Conservation (phyloP, 768 basidiomycete species). For the Tylopilus sp. region DNA sequence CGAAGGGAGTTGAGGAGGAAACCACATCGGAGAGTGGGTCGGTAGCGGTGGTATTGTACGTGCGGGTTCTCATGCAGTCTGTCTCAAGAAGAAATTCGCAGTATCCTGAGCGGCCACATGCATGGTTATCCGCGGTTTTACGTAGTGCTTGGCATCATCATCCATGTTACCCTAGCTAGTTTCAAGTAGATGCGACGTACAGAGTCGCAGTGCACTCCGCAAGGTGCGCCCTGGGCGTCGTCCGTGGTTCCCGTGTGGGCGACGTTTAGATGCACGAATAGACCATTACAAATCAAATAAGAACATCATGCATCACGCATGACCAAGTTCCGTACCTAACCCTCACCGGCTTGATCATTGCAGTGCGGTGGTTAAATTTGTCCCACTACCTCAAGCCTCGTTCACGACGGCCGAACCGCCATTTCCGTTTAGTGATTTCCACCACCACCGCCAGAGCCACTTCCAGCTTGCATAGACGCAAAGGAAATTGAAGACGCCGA, state of each 20-base stretch:
- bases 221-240: too few species aligned
- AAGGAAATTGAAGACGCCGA: constrained; percentile 71
- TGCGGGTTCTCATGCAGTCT: neutral
- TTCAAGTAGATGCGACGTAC: too few species aligned
- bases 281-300: too few species aligned
- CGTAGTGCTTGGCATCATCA: too few species aligned
- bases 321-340: too few species aligned
- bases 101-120: neutral
- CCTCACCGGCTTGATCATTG: too few species aligned
- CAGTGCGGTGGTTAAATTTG: neutral
- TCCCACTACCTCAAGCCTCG: constrained; percentile 9
- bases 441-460: constrained; percentile 45
- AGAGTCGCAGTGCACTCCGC: too few species aligned
- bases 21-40: neutral
- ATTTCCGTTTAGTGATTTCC: constrained; percentile 10
- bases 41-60: neutral
- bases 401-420: constrained; percentile 4
- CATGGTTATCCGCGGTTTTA: neutral
- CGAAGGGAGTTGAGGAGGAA: constrained; percentile 4
- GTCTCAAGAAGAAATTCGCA: neutral
- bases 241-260: too few species aligned
- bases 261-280: too few species aligned
- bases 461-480: constrained; percentile 65
- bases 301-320: too few species aligned
- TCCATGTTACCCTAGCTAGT: too few species aligned